A percentile compares a stretch with the other conserved stretches of the same genome.
These are phyloP conservation scores for Schizonepeta tenuifolia DNA, from an alignment of 257 asterid species.

Conservation along the genomic window DNA sequence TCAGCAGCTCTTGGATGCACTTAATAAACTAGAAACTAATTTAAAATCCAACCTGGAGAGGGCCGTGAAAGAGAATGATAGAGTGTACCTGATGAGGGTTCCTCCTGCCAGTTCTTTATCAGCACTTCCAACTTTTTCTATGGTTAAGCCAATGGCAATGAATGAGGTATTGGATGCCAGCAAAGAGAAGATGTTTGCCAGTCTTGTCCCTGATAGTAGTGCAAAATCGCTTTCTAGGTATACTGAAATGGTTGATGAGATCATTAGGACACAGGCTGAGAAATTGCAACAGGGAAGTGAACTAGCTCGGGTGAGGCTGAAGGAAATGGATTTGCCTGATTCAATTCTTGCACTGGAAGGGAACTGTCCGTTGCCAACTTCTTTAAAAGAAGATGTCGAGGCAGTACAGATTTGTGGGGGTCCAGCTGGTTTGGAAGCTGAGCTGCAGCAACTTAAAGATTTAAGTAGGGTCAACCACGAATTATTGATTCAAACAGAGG, in stretches of 20 bases:
- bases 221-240: conserved; percentile 93
- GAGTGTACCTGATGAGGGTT: conserved; percentile 93
- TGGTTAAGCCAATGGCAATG: conserved; percentile 93
- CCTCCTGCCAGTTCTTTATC: conserved; percentile 80
- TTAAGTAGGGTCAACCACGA: conserved; percentile 89
- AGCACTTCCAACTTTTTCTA: conserved; percentile 82
- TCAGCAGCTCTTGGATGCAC: conserved; percentile 80
- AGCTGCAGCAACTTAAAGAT: conserved; percentile 85
- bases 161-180: conserved; percentile 86
- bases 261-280: conserved; percentile 93
- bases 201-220: conserved; percentile 90
- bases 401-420: conserved; percentile 97
- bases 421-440: conserved; percentile 87
- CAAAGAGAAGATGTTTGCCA: conserved; percentile 80
- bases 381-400: conserved; percentile 81
- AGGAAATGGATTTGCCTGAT: conserved; percentile 94
- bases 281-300: conserved; percentile 97
- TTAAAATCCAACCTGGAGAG: conserved; percentile 71
- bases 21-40: conserved; percentile 65
- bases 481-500: conserved; percentile 80
- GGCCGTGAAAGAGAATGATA: conserved; percentile 91
- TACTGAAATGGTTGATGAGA: conserved; percentile 90
- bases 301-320: conserved; percentile 89
- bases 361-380: conserved; percentile 55
- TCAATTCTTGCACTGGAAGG: conserved; percentile 91